Percentiles rank a stretch among this genome's conserved stretches.
These are phyloP conservation scores for Vigna angularis DNA, from an alignment of 306 rosid species.

Conservation along the genomic window DNA sequence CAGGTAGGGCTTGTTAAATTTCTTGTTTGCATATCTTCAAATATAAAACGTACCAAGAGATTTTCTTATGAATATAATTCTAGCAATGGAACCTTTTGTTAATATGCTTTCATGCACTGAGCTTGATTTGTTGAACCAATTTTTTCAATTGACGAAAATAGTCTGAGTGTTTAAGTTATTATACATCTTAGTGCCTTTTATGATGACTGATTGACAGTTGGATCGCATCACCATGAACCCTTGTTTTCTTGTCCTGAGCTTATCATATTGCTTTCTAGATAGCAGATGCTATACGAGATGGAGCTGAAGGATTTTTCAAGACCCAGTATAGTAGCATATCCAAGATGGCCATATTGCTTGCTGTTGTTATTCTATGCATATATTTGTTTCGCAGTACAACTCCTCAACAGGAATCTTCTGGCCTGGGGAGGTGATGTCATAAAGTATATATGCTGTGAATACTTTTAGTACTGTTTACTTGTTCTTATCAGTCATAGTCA, in stretches of 20 bases:
- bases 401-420: slow-evolving; percentile 94
- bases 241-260: slow-evolving; percentile 50
- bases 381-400: slow-evolving; percentile 86
- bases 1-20: slow-evolving; percentile 2
- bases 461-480: slow-evolving; percentile 22
- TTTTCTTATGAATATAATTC: not conserved
- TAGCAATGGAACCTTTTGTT: not conserved
- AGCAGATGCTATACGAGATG: slow-evolving; percentile 98
- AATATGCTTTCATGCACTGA: not conserved
- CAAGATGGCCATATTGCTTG: slow-evolving; percentile 95
- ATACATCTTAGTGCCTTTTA: slow-evolving; percentile 30
- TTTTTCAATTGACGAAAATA: slow-evolving; percentile 14
- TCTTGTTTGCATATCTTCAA: slow-evolving; percentile 31
- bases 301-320: slow-evolving; percentile 98
- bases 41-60: slow-evolving; percentile 14
- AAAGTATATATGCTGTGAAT: slow-evolving; percentile 22
- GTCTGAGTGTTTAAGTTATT: slow-evolving; percentile 23
- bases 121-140: slow-evolving; percentile 21
- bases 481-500: slow-evolving; percentile 40
- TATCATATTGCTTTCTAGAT: slow-evolving; percentile 65
- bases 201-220: slow-evolving; percentile 27
- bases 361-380: slow-evolving; percentile 81
- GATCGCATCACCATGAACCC: slow-evolving; percentile 32
- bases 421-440: slow-evolving; percentile 82
- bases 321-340: slow-evolving; percentile 98